Conservation (phyloP, 306 rosid genomes). For the Ochetophila trinervis region DNA sequence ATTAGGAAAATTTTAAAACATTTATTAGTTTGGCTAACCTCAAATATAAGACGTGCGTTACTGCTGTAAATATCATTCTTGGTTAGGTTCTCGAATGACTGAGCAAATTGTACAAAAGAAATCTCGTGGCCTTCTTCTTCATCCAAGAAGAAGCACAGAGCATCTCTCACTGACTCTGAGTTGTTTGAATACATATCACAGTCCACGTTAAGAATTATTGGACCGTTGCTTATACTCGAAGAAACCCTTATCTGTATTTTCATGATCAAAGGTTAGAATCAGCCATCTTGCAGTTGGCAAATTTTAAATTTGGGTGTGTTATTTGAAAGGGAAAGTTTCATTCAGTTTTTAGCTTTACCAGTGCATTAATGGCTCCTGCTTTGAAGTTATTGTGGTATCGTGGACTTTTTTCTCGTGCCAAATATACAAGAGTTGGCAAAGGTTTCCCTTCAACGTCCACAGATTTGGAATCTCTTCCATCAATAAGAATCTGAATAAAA, state of each 20-base stretch:
- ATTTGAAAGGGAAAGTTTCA: too few relatives aligned
- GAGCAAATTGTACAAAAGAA: slow-evolving; percentile 70
- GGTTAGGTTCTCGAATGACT: slow-evolving; percentile 43
- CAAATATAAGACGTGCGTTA: neutral
- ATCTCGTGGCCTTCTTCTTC: slow-evolving; percentile 59
- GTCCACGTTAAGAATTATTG: slow-evolving; percentile 40
- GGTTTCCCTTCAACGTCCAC: slow-evolving; percentile 41
- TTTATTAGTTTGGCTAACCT: slow-evolving; percentile 35
- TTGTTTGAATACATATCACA: slow-evolving; percentile 84
- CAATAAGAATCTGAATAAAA: slow-evolving; percentile 50
- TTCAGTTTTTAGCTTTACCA: slow-evolving; percentile 32
- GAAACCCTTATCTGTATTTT: slow-evolving; percentile 61
- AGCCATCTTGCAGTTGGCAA: too few relatives aligned
- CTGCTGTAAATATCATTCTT: slow-evolving; percentile 57
- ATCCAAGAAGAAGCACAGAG: slow-evolving; percentile 72
- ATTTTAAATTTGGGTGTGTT: too few relatives aligned
- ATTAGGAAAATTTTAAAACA: neutral
- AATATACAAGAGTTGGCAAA: slow-evolving; percentile 59
- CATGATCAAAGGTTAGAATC: too few relatives aligned
- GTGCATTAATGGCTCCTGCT: slow-evolving; percentile 79
- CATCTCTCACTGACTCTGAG: slow-evolving; percentile 53
- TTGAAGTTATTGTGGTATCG: slow-evolving; percentile 58
- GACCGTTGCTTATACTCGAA: slow-evolving; percentile 50
- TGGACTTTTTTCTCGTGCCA: slow-evolving; percentile 72
- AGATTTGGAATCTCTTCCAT: slow-evolving; percentile 44